Evolutionary conservation across 2,329 filamentous ascomycete species (phyloP).

Genomic region (Aspergillus sp.): DNA sequence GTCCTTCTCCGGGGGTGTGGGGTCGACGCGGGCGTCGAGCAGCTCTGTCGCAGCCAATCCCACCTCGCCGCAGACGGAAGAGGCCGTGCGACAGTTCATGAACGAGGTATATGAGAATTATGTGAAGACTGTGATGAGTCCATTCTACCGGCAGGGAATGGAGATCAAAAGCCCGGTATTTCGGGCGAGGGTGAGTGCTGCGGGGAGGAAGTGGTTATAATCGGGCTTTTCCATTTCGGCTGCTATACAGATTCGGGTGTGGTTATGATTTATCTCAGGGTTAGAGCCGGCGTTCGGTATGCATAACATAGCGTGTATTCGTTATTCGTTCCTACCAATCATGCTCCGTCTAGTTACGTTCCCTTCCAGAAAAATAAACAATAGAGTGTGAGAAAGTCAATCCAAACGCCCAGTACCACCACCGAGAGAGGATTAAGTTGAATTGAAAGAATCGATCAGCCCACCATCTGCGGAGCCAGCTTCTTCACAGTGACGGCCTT

Average conservation of each 20-base stretch:
- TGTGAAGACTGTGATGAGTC: slow-evolving; percentile 96
- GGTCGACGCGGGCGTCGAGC: slow-evolving; percentile 49
- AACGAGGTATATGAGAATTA: slow-evolving; percentile 93
- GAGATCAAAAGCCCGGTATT: slow-evolving; percentile 86
- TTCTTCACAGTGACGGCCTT: slow-evolving; percentile 41
- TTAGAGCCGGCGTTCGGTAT: slow-evolving; percentile 2
- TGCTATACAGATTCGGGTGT: neutral
- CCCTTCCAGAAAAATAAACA: neutral
- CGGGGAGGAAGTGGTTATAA: slow-evolving; percentile 88
- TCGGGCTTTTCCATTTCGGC: slow-evolving; percentile 2
- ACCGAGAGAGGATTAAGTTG: neutral
- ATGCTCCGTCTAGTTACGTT: neutral
- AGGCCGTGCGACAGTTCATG: slow-evolving; percentile 94
- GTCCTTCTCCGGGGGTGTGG: slow-evolving; percentile 20
- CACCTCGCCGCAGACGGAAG: slow-evolving; percentile 84
- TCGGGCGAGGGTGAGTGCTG: slow-evolving; percentile 73
- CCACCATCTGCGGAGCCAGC: slow-evolving; percentile 38
- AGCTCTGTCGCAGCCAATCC: slow-evolving; percentile 81
- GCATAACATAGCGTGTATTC: slow-evolving; percentile 1
- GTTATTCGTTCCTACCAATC: neutral
- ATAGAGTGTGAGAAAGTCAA: neutral
- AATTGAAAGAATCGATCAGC: neutral
- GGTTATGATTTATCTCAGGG: neutral
- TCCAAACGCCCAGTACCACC: slow-evolving; percentile 11
- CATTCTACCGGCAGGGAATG: slow-evolving; percentile 85